Percentiles rank a stretch among this genome's conserved stretches.
These are phyloP conservation scores for Chrysanthemum lavandulifolium DNA, from an alignment of 129 eudicot species.

Conservation along the genomic window DNA sequence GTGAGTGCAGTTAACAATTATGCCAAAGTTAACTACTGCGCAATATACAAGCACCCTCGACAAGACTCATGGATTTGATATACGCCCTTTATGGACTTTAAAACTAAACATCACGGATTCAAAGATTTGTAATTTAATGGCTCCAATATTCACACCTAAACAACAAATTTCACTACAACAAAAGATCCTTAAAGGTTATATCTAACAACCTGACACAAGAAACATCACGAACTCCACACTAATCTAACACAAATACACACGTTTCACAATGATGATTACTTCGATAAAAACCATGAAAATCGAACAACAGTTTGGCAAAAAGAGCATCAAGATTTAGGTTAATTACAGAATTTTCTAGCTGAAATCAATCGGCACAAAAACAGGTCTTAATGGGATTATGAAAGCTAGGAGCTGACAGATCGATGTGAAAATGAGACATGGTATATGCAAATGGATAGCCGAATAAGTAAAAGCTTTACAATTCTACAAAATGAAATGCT, in stretches of 20 bases:
- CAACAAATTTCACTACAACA: neutral
- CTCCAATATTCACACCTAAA: neutral
- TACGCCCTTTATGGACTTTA: neutral
- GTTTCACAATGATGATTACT: constrained; percentile 5
- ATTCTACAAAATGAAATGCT: too few relatives aligned
- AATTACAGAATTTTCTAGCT: neutral
- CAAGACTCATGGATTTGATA: neutral
- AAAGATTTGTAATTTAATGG: neutral
- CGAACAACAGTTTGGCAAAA: neutral
- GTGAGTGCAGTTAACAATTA: neutral
- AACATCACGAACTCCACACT: neutral
- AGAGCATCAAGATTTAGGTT: constrained; percentile 4
- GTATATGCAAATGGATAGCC: too few relatives aligned
- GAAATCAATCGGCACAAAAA: neutral
- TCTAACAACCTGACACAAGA: constrained; percentile 5
- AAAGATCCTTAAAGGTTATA: neutral
- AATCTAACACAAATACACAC: constrained; percentile 3
- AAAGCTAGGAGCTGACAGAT: too few relatives aligned
- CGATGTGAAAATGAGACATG: too few relatives aligned
- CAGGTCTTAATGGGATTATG: too few relatives aligned
- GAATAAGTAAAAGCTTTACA: too few relatives aligned
- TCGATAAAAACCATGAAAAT: constrained; percentile 1
- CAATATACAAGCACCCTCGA: neutral
- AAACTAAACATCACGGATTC: neutral
- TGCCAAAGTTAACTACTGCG: neutral